Evolutionary conservation across 2,329 filamentous ascomycete genomes (phyloP), one percentile per base, ranked within the genome.

Genomic region (Fusarium agapanthi): DNA sequence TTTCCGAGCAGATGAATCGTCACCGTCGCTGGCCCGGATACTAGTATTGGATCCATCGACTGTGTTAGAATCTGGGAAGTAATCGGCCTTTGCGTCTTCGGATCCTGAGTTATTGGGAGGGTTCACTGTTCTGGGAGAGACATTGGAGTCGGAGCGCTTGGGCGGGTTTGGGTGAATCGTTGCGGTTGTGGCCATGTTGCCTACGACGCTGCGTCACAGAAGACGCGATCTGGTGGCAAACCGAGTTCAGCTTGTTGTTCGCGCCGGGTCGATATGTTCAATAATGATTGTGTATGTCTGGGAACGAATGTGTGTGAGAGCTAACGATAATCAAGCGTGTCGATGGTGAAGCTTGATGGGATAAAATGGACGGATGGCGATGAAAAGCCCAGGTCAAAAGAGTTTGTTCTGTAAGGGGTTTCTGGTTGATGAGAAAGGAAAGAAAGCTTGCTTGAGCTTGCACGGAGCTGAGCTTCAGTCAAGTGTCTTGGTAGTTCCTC

Each of bases 71-170:
- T 76, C 75, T 37, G 75, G 71, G 48, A 81, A 80, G 50, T 80
- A 79, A 28, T 73, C 81, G 50, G 28, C 20, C 37, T 75, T 55
- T 20, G 51, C 22, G 18, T 43, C 56, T 40, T 51, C 43, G 34
- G 47, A 32, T 16, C 69, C 71, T 55, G 75, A 65, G 18, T 61
- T 54, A 67, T 65, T 65, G 6, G 72, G 70, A 24, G 78, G 75
- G 22, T 61, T 44, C 13, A 76, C 65, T 12, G 84, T 81, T 60
- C 79, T 79, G 34, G 85, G 85, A 64, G 85, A 87, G 62, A 86
- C 74, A 50, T 85, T 84, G 24, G 82, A 84, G 69, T 82, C 83
- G 56, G 83, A 79, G 66, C 81, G 83, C 58, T 78, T 76, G 38
- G 78, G 59, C 38, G 72, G 43, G 51, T 65, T 53, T 73, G 72